Evolutionary conservation across 495 filamentous ascomycete species (phyloP), one percentile per base, ranked within the genome.

Genomic region (Cercophora sp.): DNA sequence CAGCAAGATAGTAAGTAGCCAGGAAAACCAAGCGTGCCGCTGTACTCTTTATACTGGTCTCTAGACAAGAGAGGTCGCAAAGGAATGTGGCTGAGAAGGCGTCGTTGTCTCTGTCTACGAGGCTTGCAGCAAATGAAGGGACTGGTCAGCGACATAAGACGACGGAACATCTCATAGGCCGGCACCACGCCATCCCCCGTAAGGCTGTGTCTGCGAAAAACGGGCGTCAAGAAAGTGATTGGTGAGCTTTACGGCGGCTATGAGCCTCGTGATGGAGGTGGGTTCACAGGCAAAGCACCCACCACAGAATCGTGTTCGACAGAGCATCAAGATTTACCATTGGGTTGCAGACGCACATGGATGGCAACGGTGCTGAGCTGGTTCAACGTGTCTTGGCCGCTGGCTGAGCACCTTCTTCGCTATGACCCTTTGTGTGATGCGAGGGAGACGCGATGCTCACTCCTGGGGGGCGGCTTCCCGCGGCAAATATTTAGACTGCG

Each of bases 231-330:
- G 29, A 6, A 32, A n/a, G n/a, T n/a, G n/a, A n/a, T n/a, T n/a
- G n/a, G n/a, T 13, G 29, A 40, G 16, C 6, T 13, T 40, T 20
- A 6, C 13, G 15, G 37, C 37, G 8, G 37, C 6, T 15, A 41
- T 41, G 6, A 6, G 13, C 18, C 37, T 5, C 15, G 16, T 5
- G 37, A 15, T 15, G 6, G 15, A 23, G 9, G 19, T 19, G 41
- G n/a, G n/a, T n/a, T 25, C 41, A 24, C 41, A 44, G 22, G 41
- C 22, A 25, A 44, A 24, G 41, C 41, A 44, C 41, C 41, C 41
- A 25, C 41, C 41, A 24, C 41, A 20, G 15, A 15, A 44, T 15
- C 29, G 29, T 32, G 29, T n/a, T n/a, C n/a, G n/a, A n/a, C n/a
- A n/a, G n/a, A n/a, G n/a, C n/a, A n/a, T n/a, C n/a, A n/a, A n/a